Conservation (phyloP, 2,329 filamentous ascomycete genomes). For the Aspergillus sp. region DNA sequence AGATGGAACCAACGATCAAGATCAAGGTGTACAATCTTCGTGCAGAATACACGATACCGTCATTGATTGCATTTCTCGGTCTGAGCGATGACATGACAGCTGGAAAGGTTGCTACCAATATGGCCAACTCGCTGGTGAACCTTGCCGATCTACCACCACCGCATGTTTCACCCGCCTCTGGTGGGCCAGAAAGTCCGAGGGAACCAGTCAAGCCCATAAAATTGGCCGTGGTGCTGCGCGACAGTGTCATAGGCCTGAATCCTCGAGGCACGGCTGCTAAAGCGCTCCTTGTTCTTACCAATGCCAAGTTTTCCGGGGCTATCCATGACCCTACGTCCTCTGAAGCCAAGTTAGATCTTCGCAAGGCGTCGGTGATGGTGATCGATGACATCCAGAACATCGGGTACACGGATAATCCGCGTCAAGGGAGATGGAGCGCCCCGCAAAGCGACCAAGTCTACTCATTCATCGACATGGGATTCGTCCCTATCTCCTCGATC, state of each 20-base stretch:
- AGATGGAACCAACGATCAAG: slow-evolving; percentile 88
- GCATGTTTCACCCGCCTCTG: slow-evolving; percentile 17
- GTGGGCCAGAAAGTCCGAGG: slow-evolving; percentile 16
- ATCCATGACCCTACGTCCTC: slow-evolving; percentile 66
- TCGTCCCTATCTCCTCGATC: slow-evolving; percentile 81
- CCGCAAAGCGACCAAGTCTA: slow-evolving; percentile 47
- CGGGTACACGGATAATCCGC: slow-evolving; percentile 36
- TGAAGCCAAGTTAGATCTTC: slow-evolving; percentile 65
- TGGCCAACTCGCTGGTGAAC: slow-evolving; percentile 78
- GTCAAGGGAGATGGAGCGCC: slow-evolving; percentile 23
- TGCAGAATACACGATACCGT: slow-evolving; percentile 85
- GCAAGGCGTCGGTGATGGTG: slow-evolving; percentile 78
- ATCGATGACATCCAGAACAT: slow-evolving; percentile 68
- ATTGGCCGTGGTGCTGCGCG: slow-evolving; percentile 64
- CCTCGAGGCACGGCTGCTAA: slow-evolving; percentile 75
- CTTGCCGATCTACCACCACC: slow-evolving; percentile 58
- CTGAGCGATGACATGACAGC: slow-evolving; percentile 65
- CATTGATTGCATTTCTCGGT: slow-evolving; percentile 75
- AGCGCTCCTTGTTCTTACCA: slow-evolving; percentile 73
- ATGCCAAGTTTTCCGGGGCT: slow-evolving; percentile 68
- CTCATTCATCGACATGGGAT: slow-evolving; percentile 64
- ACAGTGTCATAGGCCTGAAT: slow-evolving; percentile 82
- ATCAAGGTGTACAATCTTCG: slow-evolving; percentile 80
- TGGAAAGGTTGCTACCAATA: slow-evolving; percentile 70
- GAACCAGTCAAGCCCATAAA: slow-evolving; percentile 52